Base-by-base conservation (phyloP, 148 eudicot species). In the Vaccinium vitisidaea region DNA sequence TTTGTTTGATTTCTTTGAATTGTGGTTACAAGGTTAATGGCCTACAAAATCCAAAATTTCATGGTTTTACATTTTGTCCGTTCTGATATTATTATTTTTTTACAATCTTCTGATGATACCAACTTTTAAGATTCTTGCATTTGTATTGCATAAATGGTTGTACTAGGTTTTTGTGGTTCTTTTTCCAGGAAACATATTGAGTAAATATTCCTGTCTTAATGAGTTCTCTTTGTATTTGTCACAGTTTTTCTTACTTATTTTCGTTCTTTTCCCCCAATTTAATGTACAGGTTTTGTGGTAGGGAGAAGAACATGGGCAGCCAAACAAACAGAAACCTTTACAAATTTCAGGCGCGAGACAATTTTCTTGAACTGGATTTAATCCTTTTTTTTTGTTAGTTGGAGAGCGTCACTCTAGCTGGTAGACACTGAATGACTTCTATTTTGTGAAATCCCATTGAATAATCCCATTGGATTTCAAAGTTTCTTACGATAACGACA, bases 341-440 rank as follows among this genome's bases (percentile, higher is more conserved):
- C 61, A 25, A 70, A 82, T 53, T 36, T 54, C 8, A 19, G 67
- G 52, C 79, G 32, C 54, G 63, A 83, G 67, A 61, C 84, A 73
- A 52, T 50, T 70, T 82, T 73, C 23, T 8, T 21, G 32, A 32
- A 36, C 36, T 32, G 36, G 1, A 46, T 69, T 39, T 8, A 10
- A 49, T 48, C 56, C 46, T 43, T 16, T 23, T 52, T 52, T 77
- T 77, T 43, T 74, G 49, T 74, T 25, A 67, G 25, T 25, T 27
- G 7, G 36, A 5, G 6, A 27, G 39, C 10, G 39, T 27, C 36
- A 16, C 74, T 69, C 16, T 69, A 13, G 30, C 36, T 67, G 73
- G 16, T 5, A 25, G 15, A 65, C 71, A 10, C 71, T 23, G 14
- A 23, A 65, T 21, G 67, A 19, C 67, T 59, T 59, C 3, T 59